Base-by-base conservation (phyloP, 805 yeast genomes). In the Saccharomycopsis malanga region DNA sequence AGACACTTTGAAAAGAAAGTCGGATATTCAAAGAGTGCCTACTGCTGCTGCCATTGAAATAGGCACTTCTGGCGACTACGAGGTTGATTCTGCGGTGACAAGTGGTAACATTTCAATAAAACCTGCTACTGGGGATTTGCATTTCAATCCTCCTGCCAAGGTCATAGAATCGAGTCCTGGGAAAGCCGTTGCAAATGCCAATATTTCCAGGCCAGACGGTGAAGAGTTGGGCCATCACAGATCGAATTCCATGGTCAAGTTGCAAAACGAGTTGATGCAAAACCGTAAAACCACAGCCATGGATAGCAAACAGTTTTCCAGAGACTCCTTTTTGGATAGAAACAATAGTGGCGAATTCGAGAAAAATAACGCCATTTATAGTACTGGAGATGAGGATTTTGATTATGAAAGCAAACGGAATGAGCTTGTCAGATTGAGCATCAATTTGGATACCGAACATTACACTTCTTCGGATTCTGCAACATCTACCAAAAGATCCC, bases 361-460 rank as follows among this genome's bases (percentile, higher is more conserved):
- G 7, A 32, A n/a, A 32, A 9, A 46, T 15, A 40, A 41, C 17
- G 45, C 34, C 18, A 40, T 17, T 27, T 41, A 41, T 15, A 41
- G 44, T 18, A 41, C 37, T 17, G 40, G 40, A 4, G 45, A 34
- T 17, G 49, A 49, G 27, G 52, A 44, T 27, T 29, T 30, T 9
- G 50, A 49, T 30, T 46, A 34, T 35, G 54, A 51, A 34, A 34
- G 17, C 35, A 37, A 29, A 24, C 25, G 42, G n/a, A 48, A 48
- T 29, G 52, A 51, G 17, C 34, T 48, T 23, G 52, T 51, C 5
- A 29, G 54, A 29, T 22, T 48, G 4, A 48, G 52, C 21, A 38
- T 51, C n/a, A 49, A 48, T 17, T 25, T 48, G 17, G 52, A 48
- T 17, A 39, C 53, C 15, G 47, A 36, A 20, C 30, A 12, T 27